phyloP scores from a whole-genome alignment of 139 green algal genomes.

The Pedinophyceae sp. region DNA sequence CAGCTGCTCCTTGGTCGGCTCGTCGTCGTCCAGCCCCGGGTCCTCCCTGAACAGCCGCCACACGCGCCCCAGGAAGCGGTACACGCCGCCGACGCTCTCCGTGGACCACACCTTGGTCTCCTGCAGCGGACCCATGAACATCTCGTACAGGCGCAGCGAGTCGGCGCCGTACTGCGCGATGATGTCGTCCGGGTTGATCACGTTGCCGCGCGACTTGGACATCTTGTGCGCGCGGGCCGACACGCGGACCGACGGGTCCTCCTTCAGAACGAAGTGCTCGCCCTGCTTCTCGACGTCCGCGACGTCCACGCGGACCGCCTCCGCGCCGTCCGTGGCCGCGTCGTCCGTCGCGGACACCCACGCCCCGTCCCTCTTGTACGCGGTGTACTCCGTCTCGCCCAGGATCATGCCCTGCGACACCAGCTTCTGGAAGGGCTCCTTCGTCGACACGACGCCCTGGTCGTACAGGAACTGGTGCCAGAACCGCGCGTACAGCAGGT shows the following conservation, averaged over 20 bases:
- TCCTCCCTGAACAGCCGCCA: slow-evolving; percentile 67
- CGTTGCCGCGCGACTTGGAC: slow-evolving; percentile 91
- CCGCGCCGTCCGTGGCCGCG: slow-evolving; percentile 11
- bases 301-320: slow-evolving; percentile 18
- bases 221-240: slow-evolving; percentile 88
- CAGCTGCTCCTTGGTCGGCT: slow-evolving; percentile 64
- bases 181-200: slow-evolving; percentile 96
- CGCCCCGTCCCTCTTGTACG: slow-evolving; percentile 26
- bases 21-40: slow-evolving; percentile 23
- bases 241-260: slow-evolving; percentile 41
- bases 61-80: slow-evolving; percentile 81
- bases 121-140: slow-evolving; percentile 97
- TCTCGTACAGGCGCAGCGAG: slow-evolving; percentile 94
- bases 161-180: slow-evolving; percentile 83
- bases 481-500: slow-evolving; percentile 96
- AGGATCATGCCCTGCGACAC: slow-evolving; percentile 98
- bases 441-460: slow-evolving; percentile 71
- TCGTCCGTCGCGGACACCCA: slow-evolving; percentile 8
- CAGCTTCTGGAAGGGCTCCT: slow-evolving; percentile 84
- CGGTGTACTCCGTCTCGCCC: slow-evolving; percentile 80
- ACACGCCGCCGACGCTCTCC: slow-evolving; percentile 83
- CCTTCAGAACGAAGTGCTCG: slow-evolving; percentile 40
- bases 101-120: slow-evolving; percentile 89
- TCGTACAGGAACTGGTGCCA: slow-evolving; percentile 97
- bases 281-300: slow-evolving; percentile 47